A percentile compares a stretch with the other conserved stretches of the same genome.
Evolutionary conservation across 805 yeast species (phyloP).

Genomic region (Zygosaccharomyces gambellarensis): DNA sequence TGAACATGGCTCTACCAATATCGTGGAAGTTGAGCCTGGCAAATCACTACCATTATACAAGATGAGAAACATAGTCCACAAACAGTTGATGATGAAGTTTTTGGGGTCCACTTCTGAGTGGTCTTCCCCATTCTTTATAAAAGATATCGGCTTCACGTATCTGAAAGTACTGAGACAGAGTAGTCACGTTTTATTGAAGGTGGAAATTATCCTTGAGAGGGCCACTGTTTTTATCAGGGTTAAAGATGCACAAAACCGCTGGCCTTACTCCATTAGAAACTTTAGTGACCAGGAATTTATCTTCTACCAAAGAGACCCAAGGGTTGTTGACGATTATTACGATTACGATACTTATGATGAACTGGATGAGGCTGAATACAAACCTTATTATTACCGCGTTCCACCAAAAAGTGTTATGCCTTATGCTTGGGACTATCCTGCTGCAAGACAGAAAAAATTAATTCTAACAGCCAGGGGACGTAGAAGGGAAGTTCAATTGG

Average conservation of each 20-base stretch:
- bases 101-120: slow-evolving; percentile 55
- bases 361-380: slow-evolving; percentile 51
- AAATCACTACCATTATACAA: slow-evolving; percentile 57
- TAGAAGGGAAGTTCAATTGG: slow-evolving; percentile 75
- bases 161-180: slow-evolving; percentile 62
- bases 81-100: slow-evolving; percentile 58
- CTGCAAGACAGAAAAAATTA: slow-evolving; percentile 78
- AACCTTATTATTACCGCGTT: slow-evolving; percentile 72
- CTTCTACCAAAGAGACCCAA: slow-evolving; percentile 82
- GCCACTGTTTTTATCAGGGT: slow-evolving; percentile 77
- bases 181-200: slow-evolving; percentile 68
- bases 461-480: slow-evolving; percentile 65
- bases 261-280: slow-evolving; percentile 94
- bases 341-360: slow-evolving; percentile 58
- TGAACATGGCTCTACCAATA: slow-evolving; percentile 61
- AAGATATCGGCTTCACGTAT: slow-evolving; percentile 77
- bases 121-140: slow-evolving; percentile 84
- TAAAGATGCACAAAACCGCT: slow-evolving; percentile 63
- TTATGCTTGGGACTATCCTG: slow-evolving; percentile 96
- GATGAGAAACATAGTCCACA: slow-evolving; percentile 47
- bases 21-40: slow-evolving; percentile 43
- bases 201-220: slow-evolving; percentile 71
- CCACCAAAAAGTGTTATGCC: slow-evolving; percentile 96
- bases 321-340: slow-evolving; percentile 32
- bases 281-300: slow-evolving; percentile 83